Percentiles rank a stretch among this genome's conserved stretches.
phyloP scores from a whole-genome alignment of 768 basidiomycete genomes.

The Agrocybe pediades region DNA sequence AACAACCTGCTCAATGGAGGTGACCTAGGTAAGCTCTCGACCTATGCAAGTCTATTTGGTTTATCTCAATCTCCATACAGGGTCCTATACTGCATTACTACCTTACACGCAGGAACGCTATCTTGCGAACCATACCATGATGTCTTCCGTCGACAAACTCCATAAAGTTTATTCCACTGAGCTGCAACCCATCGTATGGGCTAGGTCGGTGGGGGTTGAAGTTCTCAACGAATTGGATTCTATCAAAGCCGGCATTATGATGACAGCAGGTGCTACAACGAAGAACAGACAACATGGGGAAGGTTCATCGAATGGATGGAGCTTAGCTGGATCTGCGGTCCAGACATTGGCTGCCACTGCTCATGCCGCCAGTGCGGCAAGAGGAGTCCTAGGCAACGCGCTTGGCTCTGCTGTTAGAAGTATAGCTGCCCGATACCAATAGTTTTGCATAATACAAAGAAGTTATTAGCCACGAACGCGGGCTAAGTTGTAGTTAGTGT shows the following conservation, averaged over 20 bases:
- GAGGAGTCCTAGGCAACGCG: constrained; percentile 23
- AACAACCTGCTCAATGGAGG: constrained; percentile 60
- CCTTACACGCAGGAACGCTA: constrained; percentile 85
- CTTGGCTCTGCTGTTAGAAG: not conserved
- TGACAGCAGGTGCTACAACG: constrained; percentile 59
- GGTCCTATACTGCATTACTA: constrained; percentile 71
- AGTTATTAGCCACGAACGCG: too few species aligned
- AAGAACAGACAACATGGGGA: constrained; percentile 4
- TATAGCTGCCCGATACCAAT: not conserved
- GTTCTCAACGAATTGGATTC: constrained; percentile 87
- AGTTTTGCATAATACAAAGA: too few species aligned
- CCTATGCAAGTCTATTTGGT: not conserved
- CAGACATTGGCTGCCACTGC: constrained; percentile 41
- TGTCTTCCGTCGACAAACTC: constrained; percentile 86
- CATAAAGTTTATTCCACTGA: constrained; percentile 83
- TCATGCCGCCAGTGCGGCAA: constrained; percentile 30
- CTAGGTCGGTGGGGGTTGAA: constrained; percentile 84
- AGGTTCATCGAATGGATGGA: constrained; percentile 28
- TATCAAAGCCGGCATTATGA: constrained; percentile 84
- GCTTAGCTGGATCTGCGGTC: constrained; percentile 43
- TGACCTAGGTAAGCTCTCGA: constrained; percentile 70
- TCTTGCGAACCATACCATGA: constrained; percentile 80
- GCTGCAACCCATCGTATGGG: constrained; percentile 76
- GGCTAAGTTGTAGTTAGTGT: too few species aligned
- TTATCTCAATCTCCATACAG: constrained; percentile 34